Conservation (phyloP, 1,284 basidiomycete genomes). For the Apiotrichum laibachii region DNA sequence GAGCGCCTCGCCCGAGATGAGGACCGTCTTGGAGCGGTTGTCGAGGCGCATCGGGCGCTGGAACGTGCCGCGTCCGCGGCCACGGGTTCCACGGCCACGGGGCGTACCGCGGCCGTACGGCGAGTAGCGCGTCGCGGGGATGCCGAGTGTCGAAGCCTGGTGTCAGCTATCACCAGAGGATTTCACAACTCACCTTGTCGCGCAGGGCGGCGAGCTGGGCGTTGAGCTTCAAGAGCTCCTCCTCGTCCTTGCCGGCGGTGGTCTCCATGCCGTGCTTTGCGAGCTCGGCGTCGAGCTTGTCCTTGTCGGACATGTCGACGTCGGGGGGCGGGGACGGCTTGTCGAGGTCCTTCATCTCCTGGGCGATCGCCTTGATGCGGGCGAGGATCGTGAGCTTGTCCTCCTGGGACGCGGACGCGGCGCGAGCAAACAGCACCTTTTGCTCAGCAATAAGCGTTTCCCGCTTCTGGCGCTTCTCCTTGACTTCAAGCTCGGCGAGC, state of each 20-base stretch:
- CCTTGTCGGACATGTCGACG: slow-evolving; percentile 42
- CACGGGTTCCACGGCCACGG: slow-evolving; percentile 57
- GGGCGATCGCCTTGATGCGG: slow-evolving; percentile 70
- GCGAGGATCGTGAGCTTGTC: slow-evolving; percentile 80
- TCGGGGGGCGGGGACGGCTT: slow-evolving; percentile 45
- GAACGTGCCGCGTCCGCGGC: slow-evolving; percentile 57
- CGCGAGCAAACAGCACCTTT: slow-evolving; percentile 74
- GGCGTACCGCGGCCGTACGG: slow-evolving; percentile 65
- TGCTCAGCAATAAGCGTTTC: slow-evolving; percentile 87
- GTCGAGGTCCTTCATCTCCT: slow-evolving; percentile 66
- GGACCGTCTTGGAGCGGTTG: slow-evolving; percentile 78
- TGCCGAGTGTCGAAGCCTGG: slow-evolving; percentile 41
- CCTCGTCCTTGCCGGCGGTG: slow-evolving; percentile 54
- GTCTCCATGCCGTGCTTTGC: slow-evolving; percentile 64
- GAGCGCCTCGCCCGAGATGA: slow-evolving; percentile 64
- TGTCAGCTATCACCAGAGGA: neutral
- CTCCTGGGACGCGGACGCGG: slow-evolving; percentile 56
- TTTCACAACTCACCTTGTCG: slow-evolving; percentile 58
- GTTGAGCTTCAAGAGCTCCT: slow-evolving; percentile 40
- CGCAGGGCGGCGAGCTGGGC: slow-evolving; percentile 40
- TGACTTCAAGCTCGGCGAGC: slow-evolving; percentile 47
- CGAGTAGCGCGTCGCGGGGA: slow-evolving; percentile 46
- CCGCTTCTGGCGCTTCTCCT: slow-evolving; percentile 68
- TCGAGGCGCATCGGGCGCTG: slow-evolving; percentile 75
- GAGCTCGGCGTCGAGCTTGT: slow-evolving; percentile 55